phyloP scores from a whole-genome alignment of 2,329 filamentous ascomycete species.

The Cercospora canescens region DNA sequence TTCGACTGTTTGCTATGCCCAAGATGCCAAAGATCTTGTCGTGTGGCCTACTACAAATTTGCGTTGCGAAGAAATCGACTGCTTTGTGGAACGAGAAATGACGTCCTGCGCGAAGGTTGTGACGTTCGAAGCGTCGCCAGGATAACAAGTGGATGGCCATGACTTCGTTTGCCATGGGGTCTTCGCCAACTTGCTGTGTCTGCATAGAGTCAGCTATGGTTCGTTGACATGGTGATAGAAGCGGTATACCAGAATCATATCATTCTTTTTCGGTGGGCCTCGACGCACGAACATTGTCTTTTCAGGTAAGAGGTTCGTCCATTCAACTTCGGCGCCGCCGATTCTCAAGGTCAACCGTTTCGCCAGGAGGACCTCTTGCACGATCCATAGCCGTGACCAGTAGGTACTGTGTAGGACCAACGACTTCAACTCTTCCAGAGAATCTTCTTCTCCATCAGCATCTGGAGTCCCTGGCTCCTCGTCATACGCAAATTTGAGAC shows the following conservation, averaged over 20 bases:
- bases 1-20: neutral
- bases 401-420: neutral
- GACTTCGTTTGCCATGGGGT: neutral
- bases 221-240: neutral
- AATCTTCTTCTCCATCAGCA: neutral
- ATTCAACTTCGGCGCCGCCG: neutral
- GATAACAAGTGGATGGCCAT: neutral
- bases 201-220: neutral
- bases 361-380: neutral
- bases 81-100: neutral
- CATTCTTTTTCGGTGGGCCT: neutral
- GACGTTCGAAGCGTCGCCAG: neutral
- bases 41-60: neutral
- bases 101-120: neutral
- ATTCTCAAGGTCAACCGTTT: neutral
- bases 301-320: neutral
- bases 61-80: neutral
- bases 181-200: neutral
- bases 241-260: neutral
- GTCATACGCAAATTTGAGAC: neutral
- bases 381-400: neutral
- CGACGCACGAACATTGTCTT: neutral
- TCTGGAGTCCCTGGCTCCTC: neutral
- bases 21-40: neutral
- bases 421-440: neutral